A percentile compares a stretch with the other conserved stretches of the same genome.
Evolutionary conservation across 371 early-diverging fungal genomes (phyloP).

Genomic region (Blastocladiella emersonii): DNA sequence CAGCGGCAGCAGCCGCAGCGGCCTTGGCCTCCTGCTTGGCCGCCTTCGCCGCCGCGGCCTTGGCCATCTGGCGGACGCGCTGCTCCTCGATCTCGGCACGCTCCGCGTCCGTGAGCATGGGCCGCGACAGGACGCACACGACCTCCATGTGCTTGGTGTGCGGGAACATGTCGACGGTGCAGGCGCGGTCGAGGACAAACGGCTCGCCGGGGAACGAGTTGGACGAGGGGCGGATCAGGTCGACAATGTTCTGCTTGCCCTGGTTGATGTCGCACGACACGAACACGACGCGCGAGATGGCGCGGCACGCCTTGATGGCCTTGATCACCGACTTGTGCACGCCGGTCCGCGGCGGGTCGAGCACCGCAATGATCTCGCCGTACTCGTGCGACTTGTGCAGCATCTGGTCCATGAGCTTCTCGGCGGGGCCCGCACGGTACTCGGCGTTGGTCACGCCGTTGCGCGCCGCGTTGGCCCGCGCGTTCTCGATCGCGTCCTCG

Average conservation of each 20-base stretch:
- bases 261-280: slow-evolving; percentile 57
- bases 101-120: too few relatives aligned
- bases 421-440: slow-evolving; percentile 48
- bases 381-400: slow-evolving; percentile 6
- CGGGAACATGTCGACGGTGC: slow-evolving; percentile 65
- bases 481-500: slow-evolving; percentile 57
- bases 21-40: too few relatives aligned
- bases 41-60: too few relatives aligned
- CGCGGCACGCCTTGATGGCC: slow-evolving; percentile 38
- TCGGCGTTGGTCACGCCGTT: slow-evolving; percentile 46
- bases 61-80: too few relatives aligned
- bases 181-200: slow-evolving; percentile 44
- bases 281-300: slow-evolving; percentile 49
- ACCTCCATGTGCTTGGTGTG: slow-evolving; percentile 60
- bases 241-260: slow-evolving; percentile 50
- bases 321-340: slow-evolving; percentile 36
- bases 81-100: too few relatives aligned
- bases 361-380: slow-evolving; percentile 32
- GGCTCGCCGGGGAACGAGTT: slow-evolving; percentile 39
- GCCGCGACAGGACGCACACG: too few relatives aligned
- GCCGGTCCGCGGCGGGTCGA: slow-evolving; percentile 62
- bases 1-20: too few relatives aligned
- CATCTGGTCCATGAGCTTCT: slow-evolving; percentile 40
- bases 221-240: slow-evolving; percentile 44
- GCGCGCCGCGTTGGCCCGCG: slow-evolving; percentile 46